These are phyloP conservation scores for Aspergillus panamensis DNA, from an alignment of 495 filamentous ascomycete genomes.

Conservation along the genomic window DNA sequence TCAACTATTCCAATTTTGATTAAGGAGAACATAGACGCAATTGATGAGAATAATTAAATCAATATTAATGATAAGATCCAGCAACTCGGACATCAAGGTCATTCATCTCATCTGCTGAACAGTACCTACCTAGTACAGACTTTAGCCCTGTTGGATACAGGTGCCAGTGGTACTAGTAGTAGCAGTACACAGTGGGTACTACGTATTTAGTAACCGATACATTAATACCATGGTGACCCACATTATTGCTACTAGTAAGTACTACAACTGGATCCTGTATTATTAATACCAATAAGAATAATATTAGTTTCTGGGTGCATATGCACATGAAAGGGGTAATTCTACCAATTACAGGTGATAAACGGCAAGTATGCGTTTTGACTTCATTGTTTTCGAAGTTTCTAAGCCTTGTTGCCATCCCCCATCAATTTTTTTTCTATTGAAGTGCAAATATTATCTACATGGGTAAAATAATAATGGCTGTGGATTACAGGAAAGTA, in stretches of 20 bases:
- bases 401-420: constrained; percentile 1
- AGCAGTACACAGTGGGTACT: too few relatives aligned
- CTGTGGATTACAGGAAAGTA: not conserved
- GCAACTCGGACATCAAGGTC: too few relatives aligned
- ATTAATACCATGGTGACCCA: constrained; percentile 7
- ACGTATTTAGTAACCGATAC: too few relatives aligned
- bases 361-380: constrained; percentile 3
- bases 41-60: too few relatives aligned
- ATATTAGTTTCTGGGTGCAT: constrained; percentile 3
- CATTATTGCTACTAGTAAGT: too few relatives aligned
- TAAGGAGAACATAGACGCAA: too few relatives aligned
- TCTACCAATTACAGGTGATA: constrained; percentile 4
- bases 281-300: not conserved
- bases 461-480: not conserved
- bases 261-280: constrained; percentile 12
- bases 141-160: too few relatives aligned
- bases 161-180: too few relatives aligned
- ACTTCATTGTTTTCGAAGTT: not conserved
- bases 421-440: not conserved
- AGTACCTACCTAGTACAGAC: too few relatives aligned
- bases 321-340: constrained; percentile 25
- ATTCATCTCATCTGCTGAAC: too few relatives aligned
- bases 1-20: too few relatives aligned
- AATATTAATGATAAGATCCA: too few relatives aligned
- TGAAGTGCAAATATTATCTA: not conserved